Evolutionary conservation across 106 monocot species (phyloP), one percentile per base, ranked within the genome.

Genomic region (Hemerocallis citrina): DNA sequence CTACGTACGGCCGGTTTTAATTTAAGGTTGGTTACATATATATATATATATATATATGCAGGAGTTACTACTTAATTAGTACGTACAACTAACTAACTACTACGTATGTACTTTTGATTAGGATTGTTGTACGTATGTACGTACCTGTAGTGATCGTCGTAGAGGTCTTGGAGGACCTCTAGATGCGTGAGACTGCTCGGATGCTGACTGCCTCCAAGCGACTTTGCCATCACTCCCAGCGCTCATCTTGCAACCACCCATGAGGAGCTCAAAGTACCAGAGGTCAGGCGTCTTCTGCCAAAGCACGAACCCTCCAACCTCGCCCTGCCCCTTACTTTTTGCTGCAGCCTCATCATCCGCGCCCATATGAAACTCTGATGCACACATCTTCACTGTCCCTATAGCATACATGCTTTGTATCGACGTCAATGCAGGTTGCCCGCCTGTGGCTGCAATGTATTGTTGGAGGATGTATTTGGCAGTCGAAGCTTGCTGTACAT

Each of bases 401-500:
- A 92, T 47, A 1, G 86, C 86, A 48, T 83, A 86, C 82, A 82
- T 80, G 74, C 85, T 92, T 22, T 67, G 59, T 24, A 80, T 62
- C 62, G 79, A 68, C 68, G 62, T 79, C 40, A 91, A 64, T 14
- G 85, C 85, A 14, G 63, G 52, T 58, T 82, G 86, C 61, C 91
- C 86, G 11, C 91, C 91, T 10, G 86, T 86, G 11, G 91, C 91
- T 30, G 91, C 91, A 0, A 86, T 68, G 77, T 92, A 92, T 24
- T 92, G 91, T 46, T 79, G 79, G 29, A 92, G 68, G 38, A 92
- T 92, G 74, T 92, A 92, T 59, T 85, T 86, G 17, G 86, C 86
- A 31, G 86, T 82, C 34, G 86, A 92, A 7, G 79, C 86, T 80
- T 86, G 80, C 89, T 89, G 54, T n/a, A n/a, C n/a, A n/a, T n/a